Percentiles rank a stretch among this genome's conserved stretches.
phyloP scores from a whole-genome alignment of 2,329 filamentous ascomycete species.

The Fusarium brevicatenulatum region DNA sequence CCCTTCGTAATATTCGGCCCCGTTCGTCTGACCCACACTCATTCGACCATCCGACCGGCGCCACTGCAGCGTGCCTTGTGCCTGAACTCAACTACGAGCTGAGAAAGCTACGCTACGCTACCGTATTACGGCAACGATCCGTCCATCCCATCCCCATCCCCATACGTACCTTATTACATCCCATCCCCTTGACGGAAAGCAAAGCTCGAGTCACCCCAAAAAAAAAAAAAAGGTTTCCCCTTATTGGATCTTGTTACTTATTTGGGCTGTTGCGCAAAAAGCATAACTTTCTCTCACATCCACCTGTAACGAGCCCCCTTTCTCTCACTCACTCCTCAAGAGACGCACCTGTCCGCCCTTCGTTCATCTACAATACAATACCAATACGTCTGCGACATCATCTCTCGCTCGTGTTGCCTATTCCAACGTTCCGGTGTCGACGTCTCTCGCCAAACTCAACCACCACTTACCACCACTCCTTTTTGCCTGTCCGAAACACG shows the following conservation, averaged over 20 bases:
- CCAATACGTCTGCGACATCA: conserved; percentile 44
- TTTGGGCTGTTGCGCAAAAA: conserved; percentile 36
- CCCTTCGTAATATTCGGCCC: conserved; percentile 36
- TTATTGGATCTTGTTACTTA: conserved; percentile 29
- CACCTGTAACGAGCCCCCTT: conserved; percentile 28
- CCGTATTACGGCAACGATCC: conserved; percentile 40
- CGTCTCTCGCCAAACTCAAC: conserved; percentile 42
- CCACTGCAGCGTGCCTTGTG: conserved; percentile 41
- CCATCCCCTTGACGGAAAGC: conserved; percentile 33
- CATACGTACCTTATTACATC: not conserved
- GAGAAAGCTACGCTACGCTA: conserved; percentile 35
- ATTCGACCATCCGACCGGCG: conserved; percentile 44
- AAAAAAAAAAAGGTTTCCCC: conserved; percentile 36
- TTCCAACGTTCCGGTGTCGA: conserved; percentile 50
- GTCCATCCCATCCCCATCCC: conserved; percentile 12
- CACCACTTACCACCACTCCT: conserved; percentile 40
- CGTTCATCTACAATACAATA: conserved; percentile 25
- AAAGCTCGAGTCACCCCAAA: conserved; percentile 35
- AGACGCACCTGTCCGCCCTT: conserved; percentile 40
- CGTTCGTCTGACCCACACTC: conserved; percentile 43
- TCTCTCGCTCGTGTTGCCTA: conserved; percentile 48
- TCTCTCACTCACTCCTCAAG: conserved; percentile 25
- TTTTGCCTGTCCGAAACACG: conserved; percentile 44
- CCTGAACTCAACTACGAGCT: conserved; percentile 37
- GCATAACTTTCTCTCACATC: conserved; percentile 26